Conservation (phyloP, 257 asterid species). For the Capsicum pubescens region DNA sequence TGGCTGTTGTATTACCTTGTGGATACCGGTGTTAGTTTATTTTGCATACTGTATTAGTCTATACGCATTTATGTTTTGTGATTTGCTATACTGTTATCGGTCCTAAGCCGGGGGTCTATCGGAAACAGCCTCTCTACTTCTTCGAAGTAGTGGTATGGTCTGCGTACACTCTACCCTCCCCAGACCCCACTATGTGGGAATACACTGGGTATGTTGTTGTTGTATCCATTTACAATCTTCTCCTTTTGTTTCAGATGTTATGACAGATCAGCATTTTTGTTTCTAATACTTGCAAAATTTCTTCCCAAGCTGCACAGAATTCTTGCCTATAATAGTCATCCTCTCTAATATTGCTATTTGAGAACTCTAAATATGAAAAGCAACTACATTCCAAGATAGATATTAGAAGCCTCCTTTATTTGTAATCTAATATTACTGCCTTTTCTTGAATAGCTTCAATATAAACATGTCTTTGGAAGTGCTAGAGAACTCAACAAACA, state of each 20-base stretch:
- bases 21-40: too few relatives aligned
- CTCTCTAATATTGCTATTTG: background rate
- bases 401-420: background rate
- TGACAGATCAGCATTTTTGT: background rate
- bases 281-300: slow-evolving; percentile 7
- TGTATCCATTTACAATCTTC: background rate
- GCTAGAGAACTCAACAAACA: background rate
- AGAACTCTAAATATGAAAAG: slow-evolving; percentile 2
- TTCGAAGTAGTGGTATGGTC: too few relatives aligned
- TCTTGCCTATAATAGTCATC: slow-evolving; percentile 10
- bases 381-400: background rate
- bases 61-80: too few relatives aligned
- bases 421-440: slow-evolving; percentile 8
- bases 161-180: too few relatives aligned
- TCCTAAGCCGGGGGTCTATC: too few relatives aligned
- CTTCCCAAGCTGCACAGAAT: background rate
- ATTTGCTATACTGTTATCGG: too few relatives aligned
- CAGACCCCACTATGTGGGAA: too few relatives aligned
- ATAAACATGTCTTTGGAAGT: slow-evolving; percentile 13
- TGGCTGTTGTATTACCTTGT: too few relatives aligned
- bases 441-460: slow-evolving; percentile 4
- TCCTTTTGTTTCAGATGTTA: background rate
- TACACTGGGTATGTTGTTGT: too few relatives aligned
- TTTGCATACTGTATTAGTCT: too few relatives aligned
- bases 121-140: too few relatives aligned